These are phyloP conservation scores for Codiaeum variegatum DNA, from an alignment of 441 rosid species.

Conservation along the genomic window DNA sequence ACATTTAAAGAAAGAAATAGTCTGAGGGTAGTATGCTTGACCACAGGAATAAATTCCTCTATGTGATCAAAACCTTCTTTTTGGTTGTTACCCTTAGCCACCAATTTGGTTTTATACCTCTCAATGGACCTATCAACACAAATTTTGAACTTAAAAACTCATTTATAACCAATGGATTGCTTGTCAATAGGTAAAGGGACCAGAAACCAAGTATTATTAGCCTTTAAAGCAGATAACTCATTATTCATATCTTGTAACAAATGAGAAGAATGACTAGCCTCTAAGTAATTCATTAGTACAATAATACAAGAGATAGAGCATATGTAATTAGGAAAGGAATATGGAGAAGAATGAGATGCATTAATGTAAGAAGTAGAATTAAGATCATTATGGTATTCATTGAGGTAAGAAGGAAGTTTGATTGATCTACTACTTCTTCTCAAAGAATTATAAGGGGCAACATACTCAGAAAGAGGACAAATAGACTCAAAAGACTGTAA, in stretches of 20 bases:
- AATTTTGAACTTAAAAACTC: neutral
- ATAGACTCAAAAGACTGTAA: no score
- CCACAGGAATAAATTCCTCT: neutral
- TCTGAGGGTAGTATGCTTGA: neutral
- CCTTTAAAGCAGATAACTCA: neutral
- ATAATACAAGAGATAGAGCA: no score
- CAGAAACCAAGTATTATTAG: neutral
- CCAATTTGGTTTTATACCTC: neutral
- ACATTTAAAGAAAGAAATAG: neutral
- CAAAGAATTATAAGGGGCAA: no score
- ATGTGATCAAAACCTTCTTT: neutral
- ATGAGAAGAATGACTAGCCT: no score
- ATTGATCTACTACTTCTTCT: no score
- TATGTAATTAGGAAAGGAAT: no score
- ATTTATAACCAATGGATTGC: neutral
- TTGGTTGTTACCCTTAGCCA: neutral
- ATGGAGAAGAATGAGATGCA: no score
- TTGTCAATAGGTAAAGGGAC: fast-evolving
- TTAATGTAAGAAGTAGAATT: no score
- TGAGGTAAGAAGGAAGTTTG: no score
- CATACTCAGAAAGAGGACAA: no score
- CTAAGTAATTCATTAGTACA: no score
- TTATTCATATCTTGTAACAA: neutral
- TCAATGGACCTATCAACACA: neutral
- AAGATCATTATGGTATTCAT: no score